A percentile compares a stretch with the other conserved stretches of the same genome.
Evolutionary conservation across 805 yeast species (phyloP).

Genomic region (Yamadazyma laniorum): DNA sequence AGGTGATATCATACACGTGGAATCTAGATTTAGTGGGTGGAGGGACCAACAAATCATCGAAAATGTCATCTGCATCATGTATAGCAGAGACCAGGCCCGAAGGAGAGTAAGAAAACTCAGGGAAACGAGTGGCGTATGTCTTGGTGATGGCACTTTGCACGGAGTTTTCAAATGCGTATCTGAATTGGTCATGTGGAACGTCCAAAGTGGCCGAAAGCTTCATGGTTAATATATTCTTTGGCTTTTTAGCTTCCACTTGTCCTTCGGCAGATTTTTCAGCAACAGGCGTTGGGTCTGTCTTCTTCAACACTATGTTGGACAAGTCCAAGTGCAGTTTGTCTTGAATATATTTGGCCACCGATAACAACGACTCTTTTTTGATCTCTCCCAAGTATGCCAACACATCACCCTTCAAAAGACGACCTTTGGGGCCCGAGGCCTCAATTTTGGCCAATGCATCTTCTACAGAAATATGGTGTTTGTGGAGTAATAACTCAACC

Average conservation of each 20-base stretch:
- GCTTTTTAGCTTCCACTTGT: constrained; percentile 16
- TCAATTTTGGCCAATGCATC: constrained; percentile 71
- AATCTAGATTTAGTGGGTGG: constrained; percentile 36
- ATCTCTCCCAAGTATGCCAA: constrained; percentile 79
- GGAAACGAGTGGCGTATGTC: constrained; percentile 34
- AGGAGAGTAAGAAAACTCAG: constrained; percentile 36
- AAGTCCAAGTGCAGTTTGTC: constrained; percentile 66
- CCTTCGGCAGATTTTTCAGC: constrained; percentile 5
- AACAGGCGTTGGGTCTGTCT: constrained; percentile 9
- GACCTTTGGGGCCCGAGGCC: constrained; percentile 88
- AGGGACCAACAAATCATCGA: constrained; percentile 39
- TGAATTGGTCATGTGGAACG: constrained; percentile 26
- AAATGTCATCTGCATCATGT: constrained; percentile 24
- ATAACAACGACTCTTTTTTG: constrained; percentile 49
- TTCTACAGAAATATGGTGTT: constrained; percentile 59
- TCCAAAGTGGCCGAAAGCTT: constrained; percentile 26
- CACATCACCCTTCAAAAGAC: constrained; percentile 88
- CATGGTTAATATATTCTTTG: constrained; percentile 27
- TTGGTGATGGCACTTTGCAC: constrained; percentile 27
- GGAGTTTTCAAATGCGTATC: constrained; percentile 30
- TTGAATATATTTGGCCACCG: constrained; percentile 56
- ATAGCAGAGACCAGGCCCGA: constrained; percentile 13
- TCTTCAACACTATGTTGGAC: constrained; percentile 47
- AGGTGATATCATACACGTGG: constrained; percentile 27
- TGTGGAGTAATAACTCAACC: constrained; percentile 62